These are phyloP conservation scores for Ambrosiella xylebori DNA, from an alignment of 2,329 filamentous ascomycete species.

Conservation along the genomic window DNA sequence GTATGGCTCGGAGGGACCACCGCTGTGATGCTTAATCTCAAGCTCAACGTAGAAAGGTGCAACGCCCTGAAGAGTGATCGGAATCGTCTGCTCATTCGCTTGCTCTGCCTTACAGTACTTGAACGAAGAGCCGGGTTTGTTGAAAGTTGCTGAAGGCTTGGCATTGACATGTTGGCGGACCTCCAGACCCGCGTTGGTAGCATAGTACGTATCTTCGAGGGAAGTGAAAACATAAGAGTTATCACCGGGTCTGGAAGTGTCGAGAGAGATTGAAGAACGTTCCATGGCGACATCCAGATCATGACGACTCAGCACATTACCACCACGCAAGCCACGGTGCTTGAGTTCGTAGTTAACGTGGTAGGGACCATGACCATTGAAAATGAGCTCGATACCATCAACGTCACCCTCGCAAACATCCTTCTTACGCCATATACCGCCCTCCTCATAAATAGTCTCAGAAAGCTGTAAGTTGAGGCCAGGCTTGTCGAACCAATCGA, in stretches of 20 bases:
- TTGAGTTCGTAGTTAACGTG: conserved; percentile 66
- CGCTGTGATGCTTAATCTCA: conserved; percentile 81
- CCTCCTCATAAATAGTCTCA: conserved; percentile 36
- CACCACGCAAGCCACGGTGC: conserved; percentile 50
- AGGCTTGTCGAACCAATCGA: conserved; percentile 75
- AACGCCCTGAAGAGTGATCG: conserved; percentile 64
- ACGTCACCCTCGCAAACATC: conserved; percentile 91
- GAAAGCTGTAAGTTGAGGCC: conserved; percentile 48
- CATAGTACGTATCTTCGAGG: conserved; percentile 71
- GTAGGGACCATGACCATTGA: conserved; percentile 67
- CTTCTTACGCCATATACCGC: conserved; percentile 48
- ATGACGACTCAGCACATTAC: conserved; percentile 47
- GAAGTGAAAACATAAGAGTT: conserved; percentile 78
- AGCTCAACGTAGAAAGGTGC: conserved; percentile 84
- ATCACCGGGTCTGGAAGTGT: conserved; percentile 64
- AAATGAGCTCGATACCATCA: conserved; percentile 65
- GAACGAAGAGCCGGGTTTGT: conserved; percentile 78
- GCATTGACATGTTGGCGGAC: conserved; percentile 73
- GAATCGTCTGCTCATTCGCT: conserved; percentile 69
- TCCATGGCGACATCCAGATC: conserved; percentile 61
- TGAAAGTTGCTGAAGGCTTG: conserved; percentile 66
- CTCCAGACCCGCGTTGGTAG: conserved; percentile 46
- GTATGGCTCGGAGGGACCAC: conserved; percentile 61
- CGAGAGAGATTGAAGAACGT: conserved; percentile 65
- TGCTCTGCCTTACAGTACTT: conserved; percentile 84